Evolutionary conservation across 768 basidiomycete species (phyloP), one percentile per base, ranked within the genome.

Genomic region (Mycena chlorophos): DNA sequence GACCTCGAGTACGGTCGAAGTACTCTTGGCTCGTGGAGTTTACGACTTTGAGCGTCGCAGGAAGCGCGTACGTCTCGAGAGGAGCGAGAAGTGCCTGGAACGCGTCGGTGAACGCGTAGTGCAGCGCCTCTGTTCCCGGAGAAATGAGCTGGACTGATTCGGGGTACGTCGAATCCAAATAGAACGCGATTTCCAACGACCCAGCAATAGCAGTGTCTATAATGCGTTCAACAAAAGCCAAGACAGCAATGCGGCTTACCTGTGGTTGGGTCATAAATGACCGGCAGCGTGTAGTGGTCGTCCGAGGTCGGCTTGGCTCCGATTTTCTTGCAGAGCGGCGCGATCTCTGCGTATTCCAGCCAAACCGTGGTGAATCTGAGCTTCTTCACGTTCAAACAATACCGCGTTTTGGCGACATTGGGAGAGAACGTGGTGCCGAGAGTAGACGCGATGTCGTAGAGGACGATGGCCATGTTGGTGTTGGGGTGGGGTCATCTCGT

Each of bases 101-200:
- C 1, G 54, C 16, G 30, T 63, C 62, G 17, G 57, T 40, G 31
- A 64, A 60, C 1, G 75, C 75, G 1, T 66, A 66, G 47, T 80
- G 70, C 10, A 83, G 64, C 1, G 73, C 74, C 25, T 66, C 63
- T 0, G 70, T 72, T 17, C 74, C 75, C 3, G 50, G 20, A 0
- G 75, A 77, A 57, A 81, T 64, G 19, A 82, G 61, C 6, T 46
- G 59, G 3, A 37, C 14, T 0, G 75, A 71, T 46, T 71, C 65
- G 0, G 82, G 79, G 59, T 82, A 84, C 1, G 72, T 69, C 2
- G 69, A 66, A 52, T 84, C 83, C 52, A 84, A 71, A 64, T 85
- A 82, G 16, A 70, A 58, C 1, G 78, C 81, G 53, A 85, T 84
- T 28, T 57, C 62, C 34, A 67, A 58, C 0, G 82, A 82, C 28